Evolutionary conservation across 2,329 filamentous ascomycete genomes (phyloP), one percentile per base, ranked within the genome.

Genomic region (Triangularia setosa): DNA sequence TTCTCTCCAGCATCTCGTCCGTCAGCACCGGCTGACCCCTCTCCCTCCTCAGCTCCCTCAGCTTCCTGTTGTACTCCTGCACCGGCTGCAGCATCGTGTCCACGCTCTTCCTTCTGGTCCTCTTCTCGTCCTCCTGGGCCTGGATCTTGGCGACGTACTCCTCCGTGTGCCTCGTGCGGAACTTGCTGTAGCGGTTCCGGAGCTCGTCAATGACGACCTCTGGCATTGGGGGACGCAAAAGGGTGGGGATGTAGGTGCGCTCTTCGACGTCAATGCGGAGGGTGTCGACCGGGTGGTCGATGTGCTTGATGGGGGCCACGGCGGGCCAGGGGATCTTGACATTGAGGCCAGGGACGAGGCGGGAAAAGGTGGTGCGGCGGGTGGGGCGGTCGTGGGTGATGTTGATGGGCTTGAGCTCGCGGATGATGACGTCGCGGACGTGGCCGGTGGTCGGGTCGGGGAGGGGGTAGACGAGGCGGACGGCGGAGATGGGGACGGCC

Each of bases 391-490:
- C 82, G 64, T 80, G 74, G 65, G 79, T 77, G 30, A 87, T 79
- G 57, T 75, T 76, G 16, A 79, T 77, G 54, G 83, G 82, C 68
- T 85, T 82, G 63, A 95, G 79, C 74, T 90, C 83, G 74, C 91
- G 86, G 75, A 96, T 87, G 71, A 97, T 84, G 65, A 91, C 87
- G 74, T 98, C 93, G 73, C 86, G 85, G 54, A 83, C 83, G 27
- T 78, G 72, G 72, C 88, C 88, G 12, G 89, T 90, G 68, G 79
- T 77, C 16, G 86, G 82, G 75, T 95, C 86, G 58, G 81, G 81
- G 61, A 96, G 80, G 23, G 91, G 88, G 73, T 91, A 87, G 58
- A 98, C 92, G 33, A 97, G 90, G 64, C 92, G 91, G 68, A 98
- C 82, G 66, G 90, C 82, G 33, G 85, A 83, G 72, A 96, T 82